phyloP scores from a whole-genome alignment of 352 stramenopile species.

The Phytophthora kernoviae region DNA sequence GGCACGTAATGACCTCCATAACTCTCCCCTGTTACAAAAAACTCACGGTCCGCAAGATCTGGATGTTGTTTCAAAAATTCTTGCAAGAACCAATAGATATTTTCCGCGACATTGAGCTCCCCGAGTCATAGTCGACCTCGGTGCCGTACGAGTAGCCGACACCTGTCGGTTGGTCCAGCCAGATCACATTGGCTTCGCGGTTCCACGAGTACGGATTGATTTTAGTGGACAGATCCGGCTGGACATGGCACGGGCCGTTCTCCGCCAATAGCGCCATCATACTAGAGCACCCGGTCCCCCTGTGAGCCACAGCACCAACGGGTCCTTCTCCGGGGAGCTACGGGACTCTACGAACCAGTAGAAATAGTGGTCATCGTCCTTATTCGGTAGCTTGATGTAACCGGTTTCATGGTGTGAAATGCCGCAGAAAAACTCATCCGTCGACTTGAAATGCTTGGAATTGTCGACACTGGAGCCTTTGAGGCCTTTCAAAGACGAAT shows the following conservation, averaged over 20 bases:
- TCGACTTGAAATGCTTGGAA: neutral
- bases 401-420: conserved; percentile 45
- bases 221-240: conserved; percentile 47
- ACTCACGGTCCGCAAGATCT: conserved; percentile 45
- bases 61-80: conserved; percentile 64
- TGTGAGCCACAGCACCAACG: conserved; percentile 71
- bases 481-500: conserved; percentile 26
- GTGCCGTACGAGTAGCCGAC: conserved; percentile 72
- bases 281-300: conserved; percentile 65
- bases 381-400: conserved; percentile 61
- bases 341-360: conserved; percentile 71
- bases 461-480: conserved; percentile 20
- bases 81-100: conserved; percentile 79
- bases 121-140: conserved; percentile 43
- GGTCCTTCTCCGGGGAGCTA: conserved; percentile 37
- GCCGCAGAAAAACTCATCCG: conserved; percentile 43
- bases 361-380: conserved; percentile 64
- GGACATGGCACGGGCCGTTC: conserved; percentile 66
- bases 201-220: conserved; percentile 72
- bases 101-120: conserved; percentile 63
- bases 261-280: conserved; percentile 61
- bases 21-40: conserved; percentile 73
- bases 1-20: conserved; percentile 77
- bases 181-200: conserved; percentile 69
- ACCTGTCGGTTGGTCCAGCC: conserved; percentile 68